Conservation (phyloP, 768 basidiomycete genomes). For the Boletus subcaerulescens region DNA sequence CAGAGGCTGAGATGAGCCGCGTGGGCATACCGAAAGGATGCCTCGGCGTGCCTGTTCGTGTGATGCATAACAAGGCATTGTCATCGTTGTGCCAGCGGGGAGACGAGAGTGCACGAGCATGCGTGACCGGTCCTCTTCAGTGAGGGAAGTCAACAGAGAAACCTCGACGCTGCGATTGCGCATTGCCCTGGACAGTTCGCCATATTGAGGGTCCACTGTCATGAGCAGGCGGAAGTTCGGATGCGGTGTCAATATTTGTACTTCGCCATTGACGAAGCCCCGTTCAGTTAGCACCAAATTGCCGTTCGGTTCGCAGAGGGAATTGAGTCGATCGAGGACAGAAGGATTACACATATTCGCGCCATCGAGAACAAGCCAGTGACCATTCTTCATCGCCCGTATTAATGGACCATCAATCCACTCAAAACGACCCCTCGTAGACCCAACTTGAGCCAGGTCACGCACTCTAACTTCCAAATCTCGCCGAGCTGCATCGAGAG, state of each 20-base stretch:
- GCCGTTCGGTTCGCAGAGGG: slow-evolving; percentile 88
- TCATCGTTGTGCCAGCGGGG: slow-evolving; percentile 28
- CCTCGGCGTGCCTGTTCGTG: slow-evolving; percentile 29
- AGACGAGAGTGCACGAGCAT: slow-evolving; percentile 50
- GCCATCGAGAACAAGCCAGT: slow-evolving; percentile 88
- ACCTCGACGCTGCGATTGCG: slow-evolving; percentile 95
- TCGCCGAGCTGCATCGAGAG: slow-evolving; percentile 11
- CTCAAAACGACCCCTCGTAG: slow-evolving; percentile 63
- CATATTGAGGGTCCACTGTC: slow-evolving; percentile 86
- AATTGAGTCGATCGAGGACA: slow-evolving; percentile 94
- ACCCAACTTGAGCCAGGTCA: slow-evolving; percentile 20
- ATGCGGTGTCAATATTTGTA: slow-evolving; percentile 78
- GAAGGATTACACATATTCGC: slow-evolving; percentile 96
- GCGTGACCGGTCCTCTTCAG: slow-evolving; percentile 45
- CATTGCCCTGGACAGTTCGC: slow-evolving; percentile 97
- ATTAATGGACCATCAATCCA: slow-evolving; percentile 96
- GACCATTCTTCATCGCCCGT: slow-evolving; percentile 77
- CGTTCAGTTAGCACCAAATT: slow-evolving; percentile 83
- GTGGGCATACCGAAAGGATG: slow-evolving; percentile 2
- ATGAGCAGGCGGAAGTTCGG: slow-evolving; percentile 90
- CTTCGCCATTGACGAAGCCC: slow-evolving; percentile 73
- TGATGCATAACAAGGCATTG: slow-evolving; percentile 5
- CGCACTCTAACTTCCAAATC: slow-evolving; percentile 22
- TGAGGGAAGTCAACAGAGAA: slow-evolving; percentile 40
- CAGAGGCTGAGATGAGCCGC: neutral